Evolutionary conservation across 176 grass and related monocot species (phyloP), one percentile per base, ranked within the genome.

Genomic region (Rhynchospora breviuscula): DNA sequence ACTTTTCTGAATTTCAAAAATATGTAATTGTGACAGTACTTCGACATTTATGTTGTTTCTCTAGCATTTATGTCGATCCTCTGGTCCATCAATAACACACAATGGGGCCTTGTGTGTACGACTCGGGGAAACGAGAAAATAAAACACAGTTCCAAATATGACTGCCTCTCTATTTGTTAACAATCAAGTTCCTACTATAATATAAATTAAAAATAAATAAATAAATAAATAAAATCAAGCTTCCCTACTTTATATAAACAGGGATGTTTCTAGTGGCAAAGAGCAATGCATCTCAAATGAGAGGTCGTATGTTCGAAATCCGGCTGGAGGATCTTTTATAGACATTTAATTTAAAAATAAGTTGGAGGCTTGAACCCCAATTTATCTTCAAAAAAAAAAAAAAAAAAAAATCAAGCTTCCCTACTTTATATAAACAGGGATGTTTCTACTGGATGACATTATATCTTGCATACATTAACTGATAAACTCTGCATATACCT

Each of bases 401-500:
- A n/a, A n/a, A n/a, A n/a, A n/a, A n/a, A n/a, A n/a, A 40, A 45
- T 47, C 6, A 73, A 73, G 5, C 7, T 73, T 49, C 17, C 15
- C 53, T 44, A 12, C 78, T 80, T 46, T 23, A 62, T 80, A 80
- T 80, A 80, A 80, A 63, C 54, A 43, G 8, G 10, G 78, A 63
- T 63, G 57, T 25, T 23, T 61, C 78, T 23, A 19, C n/a, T 46
- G 33, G 25, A 43, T 44, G 5, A 63, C 59, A 81, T 64, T 45
- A 47, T 18, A 46, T 60, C 73, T 56, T 31, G 10, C 73, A 31
- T 31, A 5, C 21, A 59, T 29, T 23, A 35, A 59, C 49, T 56
- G 18, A 33, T 79, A 57, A 56, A 26, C 21, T 79, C 51, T 31
- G 44, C 13, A 31, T 18, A 14, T 7, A 19, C 12, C 23, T 79